Conservation (phyloP, 1,284 basidiomycete species). For the Hymenochaete sp. region DNA sequence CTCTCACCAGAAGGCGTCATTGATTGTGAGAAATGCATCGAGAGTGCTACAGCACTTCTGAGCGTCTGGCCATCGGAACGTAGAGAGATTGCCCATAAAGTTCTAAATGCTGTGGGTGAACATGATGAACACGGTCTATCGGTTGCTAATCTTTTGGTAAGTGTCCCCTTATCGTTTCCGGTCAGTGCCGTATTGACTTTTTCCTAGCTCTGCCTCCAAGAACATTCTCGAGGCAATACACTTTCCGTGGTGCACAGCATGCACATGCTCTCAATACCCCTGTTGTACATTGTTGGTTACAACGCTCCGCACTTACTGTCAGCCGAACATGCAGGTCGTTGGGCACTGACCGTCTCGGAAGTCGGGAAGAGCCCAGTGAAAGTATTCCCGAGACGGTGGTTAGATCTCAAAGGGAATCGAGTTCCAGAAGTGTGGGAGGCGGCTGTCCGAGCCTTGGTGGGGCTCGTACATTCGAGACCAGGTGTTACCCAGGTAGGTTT, state of each 20-base stretch:
- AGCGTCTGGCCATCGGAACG: conserved; percentile 30
- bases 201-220: background rate
- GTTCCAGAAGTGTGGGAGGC: conserved; percentile 61
- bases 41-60: conserved; percentile 35
- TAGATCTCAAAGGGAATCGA: conserved; percentile 58
- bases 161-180: conserved; percentile 20
- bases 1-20: conserved; percentile 36
- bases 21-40: conserved; percentile 52
- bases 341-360: conserved; percentile 51
- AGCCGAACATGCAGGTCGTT: conserved; percentile 40
- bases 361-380: conserved; percentile 29
- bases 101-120: conserved; percentile 36
- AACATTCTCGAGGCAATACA: background rate
- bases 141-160: conserved; percentile 40
- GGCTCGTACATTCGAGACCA: conserved; percentile 58
- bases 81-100: conserved; percentile 27
- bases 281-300: conserved; percentile 65
- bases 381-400: conserved; percentile 65
- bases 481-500: conserved; percentile 62
- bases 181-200: no score
- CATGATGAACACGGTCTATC: conserved; percentile 40
- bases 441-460: conserved; percentile 57
- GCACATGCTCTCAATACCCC: conserved; percentile 36
- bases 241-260: conserved; percentile 38
- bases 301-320: conserved; percentile 40